These are phyloP conservation scores for Cymbopogon flexuosus DNA, from an alignment of 202 grass and related monocot species.

Conservation along the genomic window DNA sequence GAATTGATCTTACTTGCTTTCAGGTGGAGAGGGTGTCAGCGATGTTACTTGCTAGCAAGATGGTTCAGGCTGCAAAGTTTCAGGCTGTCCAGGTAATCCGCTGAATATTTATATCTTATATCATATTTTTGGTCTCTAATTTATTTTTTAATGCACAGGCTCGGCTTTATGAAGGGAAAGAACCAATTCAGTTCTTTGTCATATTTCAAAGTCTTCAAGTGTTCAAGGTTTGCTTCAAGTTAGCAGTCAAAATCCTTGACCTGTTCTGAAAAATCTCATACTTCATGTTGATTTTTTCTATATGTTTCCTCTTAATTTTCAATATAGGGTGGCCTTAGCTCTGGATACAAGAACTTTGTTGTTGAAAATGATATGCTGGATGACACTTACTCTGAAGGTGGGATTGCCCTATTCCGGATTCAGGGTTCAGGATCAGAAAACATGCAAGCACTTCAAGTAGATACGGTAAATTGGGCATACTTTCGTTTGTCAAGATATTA, in stretches of 20 bases:
- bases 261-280: neutral
- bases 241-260: conserved; percentile 18
- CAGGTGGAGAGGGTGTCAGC: conserved; percentile 64
- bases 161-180: conserved; percentile 91
- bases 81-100: conserved; percentile 68
- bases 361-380: conserved; percentile 51
- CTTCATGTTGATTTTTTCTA: neutral
- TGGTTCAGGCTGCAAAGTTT: conserved; percentile 72
- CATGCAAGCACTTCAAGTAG: conserved; percentile 98
- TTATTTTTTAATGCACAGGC: conserved; percentile 36
- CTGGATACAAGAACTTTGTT: conserved; percentile 83
- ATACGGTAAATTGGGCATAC: conserved; percentile 58
- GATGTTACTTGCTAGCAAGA: conserved; percentile 67
- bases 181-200: conserved; percentile 82
- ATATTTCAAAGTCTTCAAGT: conserved; percentile 94
- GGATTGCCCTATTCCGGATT: conserved; percentile 76
- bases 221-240: conserved; percentile 62
- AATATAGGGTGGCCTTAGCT: conserved; percentile 80
- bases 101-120: conserved; percentile 16
- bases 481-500: conserved; percentile 10
- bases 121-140: conserved; percentile 27
- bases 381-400: conserved; percentile 77
- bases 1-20: conserved; percentile 37
- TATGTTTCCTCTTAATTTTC: conserved; percentile 11
- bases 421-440: conserved; percentile 89